Evolutionary conservation across 805 yeast species (phyloP).

Genomic region (Danielozyma ontarioensis): DNA sequence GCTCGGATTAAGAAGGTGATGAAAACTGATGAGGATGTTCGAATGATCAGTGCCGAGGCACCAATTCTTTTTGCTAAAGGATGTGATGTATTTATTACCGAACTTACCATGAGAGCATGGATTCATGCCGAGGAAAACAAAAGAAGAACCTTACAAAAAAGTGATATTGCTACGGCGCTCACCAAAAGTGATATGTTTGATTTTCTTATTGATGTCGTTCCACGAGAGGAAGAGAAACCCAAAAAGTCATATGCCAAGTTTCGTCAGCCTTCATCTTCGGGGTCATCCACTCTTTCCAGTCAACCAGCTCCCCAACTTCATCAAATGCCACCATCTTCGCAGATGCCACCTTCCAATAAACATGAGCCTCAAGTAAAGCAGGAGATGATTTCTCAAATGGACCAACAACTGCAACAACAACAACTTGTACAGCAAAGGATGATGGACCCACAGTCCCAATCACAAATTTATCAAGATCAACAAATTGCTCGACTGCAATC

Average conservation of each 20-base stretch:
- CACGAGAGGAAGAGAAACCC: constrained; percentile 75
- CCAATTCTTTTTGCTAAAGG: constrained; percentile 97
- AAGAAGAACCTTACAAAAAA: constrained; percentile 87
- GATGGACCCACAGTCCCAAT: constrained; percentile 6
- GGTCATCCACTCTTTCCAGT: background rate
- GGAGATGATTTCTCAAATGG: constrained; percentile 8
- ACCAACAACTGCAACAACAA: constrained; percentile 14
- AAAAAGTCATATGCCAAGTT: constrained; percentile 25
- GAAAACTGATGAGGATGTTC: constrained; percentile 96
- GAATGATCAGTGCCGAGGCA: constrained; percentile 98
- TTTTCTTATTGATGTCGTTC: constrained; percentile 91
- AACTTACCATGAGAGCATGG: constrained; percentile 98
- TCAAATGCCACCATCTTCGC: background rate
- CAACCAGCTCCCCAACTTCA: background rate
- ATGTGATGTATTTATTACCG: constrained; percentile 95
- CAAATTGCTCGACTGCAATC: background rate
- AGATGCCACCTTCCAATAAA: constrained; percentile 1
- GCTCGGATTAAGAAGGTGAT: constrained; percentile 96
- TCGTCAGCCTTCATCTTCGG: constrained; percentile 1
- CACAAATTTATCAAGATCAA: constrained; percentile 1
- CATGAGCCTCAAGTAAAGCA: constrained; percentile 6
- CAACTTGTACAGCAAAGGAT: constrained; percentile 11
- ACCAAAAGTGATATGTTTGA: constrained; percentile 97
- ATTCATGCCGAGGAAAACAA: constrained; percentile 96
- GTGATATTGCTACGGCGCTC: constrained; percentile 92